Base-by-base conservation (phyloP, 192 early-diverging fungal genomes). In the Coemansia sp. region DNA sequence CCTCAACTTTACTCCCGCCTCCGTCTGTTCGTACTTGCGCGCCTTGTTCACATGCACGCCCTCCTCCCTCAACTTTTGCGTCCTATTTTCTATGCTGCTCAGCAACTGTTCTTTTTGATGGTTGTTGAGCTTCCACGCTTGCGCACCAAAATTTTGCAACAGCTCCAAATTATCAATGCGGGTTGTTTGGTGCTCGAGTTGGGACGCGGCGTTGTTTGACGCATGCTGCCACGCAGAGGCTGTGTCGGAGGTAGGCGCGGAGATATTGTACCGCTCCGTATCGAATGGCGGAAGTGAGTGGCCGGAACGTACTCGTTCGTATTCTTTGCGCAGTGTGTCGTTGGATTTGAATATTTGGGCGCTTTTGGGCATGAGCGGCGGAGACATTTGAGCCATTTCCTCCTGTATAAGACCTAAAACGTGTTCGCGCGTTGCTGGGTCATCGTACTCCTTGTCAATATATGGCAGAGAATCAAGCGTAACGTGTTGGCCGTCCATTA, bases 371-470 rank as follows among this genome's bases (percentile, higher is more conserved):
- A 73, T 49, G 4, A 26, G 21, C 15, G 76, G 76, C 44, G 70
- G 71, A 6, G 76, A 50, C 56, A 79, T 60, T 17, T 61, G 56
- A 0, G 46, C 56, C 76, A 79, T 79, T 48, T 81, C 78, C 3
- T 68, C 60, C 44, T 81, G 66, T 21, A 81, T 66, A 46, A 74
- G 53, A 17, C 34, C 48, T 7, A 68, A 46, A 0, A 81, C 73
- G 18, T 36, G 61, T 20, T 67, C 61, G 26, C 73, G 67, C 25
- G 49, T 34, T 3, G 24, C 28, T 11, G 72, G 68, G 12, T 80
- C 73, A 24, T 73, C 71, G 37, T 80, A 80, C 10, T 80, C 77
- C 58, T 71, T 74, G 65, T 80, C 77, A 12, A 80, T 74, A 36
- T 80, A 80, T 25, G 77, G 77, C 14, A 80, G 69, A 42, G 77